phyloP scores from a whole-genome alignment of 768 basidiomycete genomes.

The Suillus discolor region DNA sequence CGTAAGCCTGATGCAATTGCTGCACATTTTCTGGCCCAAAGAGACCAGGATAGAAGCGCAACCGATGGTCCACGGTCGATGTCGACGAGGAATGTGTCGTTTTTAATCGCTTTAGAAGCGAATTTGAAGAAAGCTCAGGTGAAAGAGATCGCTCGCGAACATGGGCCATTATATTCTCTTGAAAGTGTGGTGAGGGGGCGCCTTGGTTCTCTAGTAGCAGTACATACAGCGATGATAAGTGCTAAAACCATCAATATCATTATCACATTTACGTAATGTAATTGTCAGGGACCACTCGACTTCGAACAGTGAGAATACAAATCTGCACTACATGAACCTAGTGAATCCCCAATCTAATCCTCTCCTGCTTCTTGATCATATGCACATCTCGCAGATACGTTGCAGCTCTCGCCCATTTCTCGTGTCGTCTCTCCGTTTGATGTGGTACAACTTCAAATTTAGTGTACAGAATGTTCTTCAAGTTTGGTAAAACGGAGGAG shows the following conservation, averaged over 20 bases:
- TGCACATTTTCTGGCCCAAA: conserved; percentile 61
- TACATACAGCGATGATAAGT: too few species aligned
- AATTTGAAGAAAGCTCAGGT: conserved; percentile 30
- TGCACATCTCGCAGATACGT: background rate
- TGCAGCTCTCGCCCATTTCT: background rate
- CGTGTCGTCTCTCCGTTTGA: background rate
- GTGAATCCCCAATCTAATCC: background rate
- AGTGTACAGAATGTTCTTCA: background rate
- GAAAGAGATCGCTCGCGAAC: conserved; percentile 51
- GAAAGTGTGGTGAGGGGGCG: background rate
- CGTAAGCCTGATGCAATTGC: conserved; percentile 58
- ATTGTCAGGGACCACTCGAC: background rate
- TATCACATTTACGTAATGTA: background rate
- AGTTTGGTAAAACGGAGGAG: conserved; percentile 1
- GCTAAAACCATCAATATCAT: background rate
- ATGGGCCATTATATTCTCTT: conserved; percentile 40
- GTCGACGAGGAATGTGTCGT: conserved; percentile 33
- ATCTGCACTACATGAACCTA: background rate
- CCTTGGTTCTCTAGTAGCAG: background rate
- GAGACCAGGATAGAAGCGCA: conserved; percentile 42
- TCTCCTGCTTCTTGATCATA: background rate
- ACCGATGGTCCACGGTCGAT: conserved; percentile 18
- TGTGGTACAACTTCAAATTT: background rate
- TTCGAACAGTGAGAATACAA: background rate
- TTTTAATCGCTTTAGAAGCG: conserved; percentile 39